Base-by-base conservation (phyloP, 306 rosid genomes). In the Glycine soja region DNA sequence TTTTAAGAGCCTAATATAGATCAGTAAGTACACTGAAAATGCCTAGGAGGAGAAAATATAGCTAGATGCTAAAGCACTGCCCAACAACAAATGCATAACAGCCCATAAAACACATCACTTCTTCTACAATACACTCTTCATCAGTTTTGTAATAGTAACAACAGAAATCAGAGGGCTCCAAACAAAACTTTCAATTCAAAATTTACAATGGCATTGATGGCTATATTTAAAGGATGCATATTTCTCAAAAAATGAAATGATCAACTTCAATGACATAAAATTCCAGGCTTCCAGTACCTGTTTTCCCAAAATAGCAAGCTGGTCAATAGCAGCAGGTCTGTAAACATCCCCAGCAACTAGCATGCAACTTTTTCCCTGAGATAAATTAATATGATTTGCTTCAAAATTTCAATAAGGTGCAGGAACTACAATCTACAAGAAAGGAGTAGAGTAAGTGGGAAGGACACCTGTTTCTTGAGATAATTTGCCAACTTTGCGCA, bases 271-370 rank as follows among this genome's bases (percentile, higher is more conserved):
- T 45, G 65, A 65, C 70, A 78, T 65, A 38, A 82, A 40, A 80
- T 46, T 38, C 36, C 34, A 18, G 75, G 87, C 30, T 24, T 24
- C 30, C 30, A 24, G 30, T 24, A 95, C 99, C 99, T 95, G 96
- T 84, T 91, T 84, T 13, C 98, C 99, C 86, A 95, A 85, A 85
- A 95, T 95, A 79, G 86, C 88, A 72, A 95, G 97, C 81, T 95
- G 99, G 74, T 95, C 99, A 73, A 95, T 95, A 79, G 99, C 98
- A 84, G 99, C 99, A 57, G 99, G 99, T 81, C 99, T 91, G 85
- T 95, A 95, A 70, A 95, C 92, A 90, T 95, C 99, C 81, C 97
- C 97, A 16, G 99, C 97, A 10, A 95, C 91, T 72, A 95, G 91
- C 98, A 93, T 93, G 84, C 98, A 93, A 88, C 90, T 93, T 88